phyloP scores from a whole-genome alignment of 371 early-diverging fungal genomes.

The Cokeromyces recurvatus region DNA sequence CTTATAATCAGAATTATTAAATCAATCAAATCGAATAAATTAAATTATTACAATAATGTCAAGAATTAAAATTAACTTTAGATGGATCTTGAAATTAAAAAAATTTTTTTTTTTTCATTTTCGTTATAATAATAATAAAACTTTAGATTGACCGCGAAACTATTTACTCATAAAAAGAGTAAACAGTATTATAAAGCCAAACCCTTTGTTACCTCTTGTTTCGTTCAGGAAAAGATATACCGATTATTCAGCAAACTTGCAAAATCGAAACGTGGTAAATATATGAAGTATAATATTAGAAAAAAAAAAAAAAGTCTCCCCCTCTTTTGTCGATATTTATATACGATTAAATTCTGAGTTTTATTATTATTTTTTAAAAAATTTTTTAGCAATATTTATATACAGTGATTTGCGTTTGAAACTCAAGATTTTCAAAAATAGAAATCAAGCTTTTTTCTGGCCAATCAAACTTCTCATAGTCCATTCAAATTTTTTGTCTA shows the following conservation, averaged over 20 bases:
- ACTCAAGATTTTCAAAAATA: conserved; percentile 10
- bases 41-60: too few species aligned
- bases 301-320: not conserved
- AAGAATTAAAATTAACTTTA: too few species aligned
- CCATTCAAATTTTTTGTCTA: conserved; percentile 4
- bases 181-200: conserved; percentile 19
- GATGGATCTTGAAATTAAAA: too few species aligned
- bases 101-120: conserved; percentile 3
- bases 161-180: not conserved
- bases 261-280: conserved; percentile 17
- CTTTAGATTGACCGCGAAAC: conserved; percentile 27
- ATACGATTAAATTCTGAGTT: too few species aligned
- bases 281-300: conserved; percentile 13
- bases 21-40: too few species aligned
- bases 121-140: conserved; percentile 2
- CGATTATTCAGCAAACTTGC: conserved; percentile 26
- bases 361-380: too few species aligned
- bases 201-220: conserved; percentile 13
- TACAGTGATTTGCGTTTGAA: conserved; percentile 8
- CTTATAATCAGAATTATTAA: too few species aligned
- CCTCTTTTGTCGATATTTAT: too few species aligned
- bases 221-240: conserved; percentile 29
- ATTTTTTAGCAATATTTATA: too few species aligned
- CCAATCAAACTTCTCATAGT: conserved; percentile 5
- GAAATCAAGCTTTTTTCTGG: conserved; percentile 4